A percentile compares a stretch with the other conserved stretches of the same genome.
Conservation (phyloP, 2,329 filamentous ascomycete genomes). For the Incumbomyces lentus region DNA sequence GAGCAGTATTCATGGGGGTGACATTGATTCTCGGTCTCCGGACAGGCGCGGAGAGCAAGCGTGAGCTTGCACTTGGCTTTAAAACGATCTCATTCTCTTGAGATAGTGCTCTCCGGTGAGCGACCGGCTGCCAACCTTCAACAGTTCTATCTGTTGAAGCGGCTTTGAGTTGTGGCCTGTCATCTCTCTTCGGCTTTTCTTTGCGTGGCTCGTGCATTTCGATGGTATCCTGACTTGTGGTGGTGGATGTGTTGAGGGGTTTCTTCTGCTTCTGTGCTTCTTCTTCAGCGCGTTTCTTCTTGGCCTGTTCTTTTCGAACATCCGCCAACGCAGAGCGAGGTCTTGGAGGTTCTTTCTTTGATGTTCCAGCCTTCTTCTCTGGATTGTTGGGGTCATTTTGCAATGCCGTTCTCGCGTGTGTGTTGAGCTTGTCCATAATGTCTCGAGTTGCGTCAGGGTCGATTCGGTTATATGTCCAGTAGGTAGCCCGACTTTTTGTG, state of each 20-base stretch:
- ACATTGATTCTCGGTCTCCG: slow-evolving; percentile 19
- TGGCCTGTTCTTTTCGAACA: slow-evolving; percentile 10
- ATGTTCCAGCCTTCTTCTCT: slow-evolving; percentile 24
- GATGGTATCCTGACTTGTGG: slow-evolving; percentile 2
- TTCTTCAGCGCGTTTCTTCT: slow-evolving; percentile 8
- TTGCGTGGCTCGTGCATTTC: slow-evolving; percentile 3
- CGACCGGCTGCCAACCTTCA: neutral
- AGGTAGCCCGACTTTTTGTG: slow-evolving; percentile 73
- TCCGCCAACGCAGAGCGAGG: slow-evolving; percentile 18
- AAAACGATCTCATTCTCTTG: slow-evolving; percentile 10
- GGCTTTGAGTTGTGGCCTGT: neutral
- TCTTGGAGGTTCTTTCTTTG: slow-evolving; percentile 17
- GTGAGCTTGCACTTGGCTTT: slow-evolving; percentile 7
- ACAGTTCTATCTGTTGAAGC: neutral
- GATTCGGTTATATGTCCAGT: slow-evolving; percentile 68
- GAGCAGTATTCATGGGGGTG: slow-evolving; percentile 14
- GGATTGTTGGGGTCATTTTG: slow-evolving; percentile 74
- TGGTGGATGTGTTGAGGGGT: neutral
- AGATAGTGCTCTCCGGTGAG: slow-evolving; percentile 1
- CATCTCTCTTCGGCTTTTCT: slow-evolving; percentile 3
- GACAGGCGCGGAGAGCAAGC: slow-evolving; percentile 19
- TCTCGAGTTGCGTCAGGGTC: slow-evolving; percentile 76
- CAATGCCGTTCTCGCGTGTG: slow-evolving; percentile 66
- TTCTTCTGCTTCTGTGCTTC: slow-evolving; percentile 2
- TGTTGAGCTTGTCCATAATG: slow-evolving; percentile 68